Percentiles rank a stretch among this genome's conserved stretches.
These are phyloP conservation scores for Phytophthora sp. DNA, from an alignment of 352 stramenopile species.

Conservation along the genomic window DNA sequence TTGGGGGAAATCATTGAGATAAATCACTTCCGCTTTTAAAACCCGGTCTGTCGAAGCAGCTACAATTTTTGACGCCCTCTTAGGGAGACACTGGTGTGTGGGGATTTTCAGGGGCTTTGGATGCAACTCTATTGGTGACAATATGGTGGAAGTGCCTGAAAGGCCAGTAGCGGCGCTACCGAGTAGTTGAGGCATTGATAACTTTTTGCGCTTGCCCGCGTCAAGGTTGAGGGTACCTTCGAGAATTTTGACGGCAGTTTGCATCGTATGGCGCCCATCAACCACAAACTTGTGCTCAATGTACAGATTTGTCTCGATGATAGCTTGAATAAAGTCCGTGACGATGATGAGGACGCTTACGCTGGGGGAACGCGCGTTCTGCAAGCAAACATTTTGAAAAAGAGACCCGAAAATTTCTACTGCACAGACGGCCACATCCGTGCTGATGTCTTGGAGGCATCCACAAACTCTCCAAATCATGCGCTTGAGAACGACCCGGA, in stretches of 20 bases:
- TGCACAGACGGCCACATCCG: slow-evolving; percentile 28
- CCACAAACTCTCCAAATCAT: slow-evolving; percentile 17
- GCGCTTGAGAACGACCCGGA: slow-evolving; percentile 20
- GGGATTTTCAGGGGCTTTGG: no score
- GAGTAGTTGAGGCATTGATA: no score
- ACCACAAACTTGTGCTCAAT: slow-evolving; percentile 28
- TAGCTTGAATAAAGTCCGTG: slow-evolving; percentile 14
- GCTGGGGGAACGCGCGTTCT: slow-evolving; percentile 11
- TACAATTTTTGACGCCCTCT: no score
- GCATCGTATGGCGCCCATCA: slow-evolving; percentile 7
- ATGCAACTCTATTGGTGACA: no score
- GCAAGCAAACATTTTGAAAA: slow-evolving; percentile 33
- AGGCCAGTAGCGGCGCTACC: no score
- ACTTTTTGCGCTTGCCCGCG: no score
- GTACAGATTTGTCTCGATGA: slow-evolving; percentile 18
- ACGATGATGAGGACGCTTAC: slow-evolving; percentile 10
- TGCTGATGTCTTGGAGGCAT: slow-evolving; percentile 29
- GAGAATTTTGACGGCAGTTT: slow-evolving; percentile 28
- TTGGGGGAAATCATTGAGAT: no score
- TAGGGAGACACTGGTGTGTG: no score
- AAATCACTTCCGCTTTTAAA: no score
- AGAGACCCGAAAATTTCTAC: slow-evolving; percentile 36
- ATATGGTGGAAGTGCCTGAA: no score
- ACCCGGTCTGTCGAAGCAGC: no score
- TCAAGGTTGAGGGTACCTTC: neutral